Base-by-base conservation (phyloP, 164 flowering plant species). In the Vitis riparia region DNA sequence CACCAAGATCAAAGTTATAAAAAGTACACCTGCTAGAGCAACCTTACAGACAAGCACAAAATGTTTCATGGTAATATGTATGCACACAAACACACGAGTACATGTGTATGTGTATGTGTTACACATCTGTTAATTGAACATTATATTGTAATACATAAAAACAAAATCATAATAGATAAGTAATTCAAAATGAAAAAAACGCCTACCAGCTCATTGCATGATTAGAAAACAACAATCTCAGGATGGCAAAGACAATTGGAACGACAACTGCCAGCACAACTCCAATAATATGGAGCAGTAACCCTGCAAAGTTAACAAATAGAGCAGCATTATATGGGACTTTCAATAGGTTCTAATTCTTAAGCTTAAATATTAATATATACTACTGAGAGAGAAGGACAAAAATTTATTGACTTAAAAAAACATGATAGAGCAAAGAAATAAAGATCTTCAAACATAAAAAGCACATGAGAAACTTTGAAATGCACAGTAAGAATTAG, bases 161-260 rank as follows among this genome's bases (percentile, higher is more conserved):
- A 27, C 64, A 61, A 61, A 14, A 11, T 23, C 16, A 3, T 44
- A 62, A 14, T 32, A 32, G 30, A 17, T 23, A 69, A 23, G 19
- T 27, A 27, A 13, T 11, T 19, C 32, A 59, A 53, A 63, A 52
- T 23, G 55, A 77, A 56, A 50, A 16, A 30, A 49, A 75, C 47
- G 47, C 85, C 19, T 80, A 94, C 99, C 99, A 94, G 83, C 74
- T 87, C 99, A 94, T 94, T 59, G 93, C 83, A 57, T 86, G 76
- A 72, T 83, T 76, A 50, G 90, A 80, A 79, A 91, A 86, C 16
- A 81, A 71, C 83, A 92, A 74, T 79, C 97, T 84, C 69, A 87
- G 66, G 60, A 90, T 70, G 48, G 97, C 79, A 82, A 91, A 87
- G 29, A 77, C 23, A 55, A 85, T 68, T 9, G 99, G 97, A 66